Base-by-base conservation (phyloP, 169 alveolate species). In the Eimeria acervulina region DNA sequence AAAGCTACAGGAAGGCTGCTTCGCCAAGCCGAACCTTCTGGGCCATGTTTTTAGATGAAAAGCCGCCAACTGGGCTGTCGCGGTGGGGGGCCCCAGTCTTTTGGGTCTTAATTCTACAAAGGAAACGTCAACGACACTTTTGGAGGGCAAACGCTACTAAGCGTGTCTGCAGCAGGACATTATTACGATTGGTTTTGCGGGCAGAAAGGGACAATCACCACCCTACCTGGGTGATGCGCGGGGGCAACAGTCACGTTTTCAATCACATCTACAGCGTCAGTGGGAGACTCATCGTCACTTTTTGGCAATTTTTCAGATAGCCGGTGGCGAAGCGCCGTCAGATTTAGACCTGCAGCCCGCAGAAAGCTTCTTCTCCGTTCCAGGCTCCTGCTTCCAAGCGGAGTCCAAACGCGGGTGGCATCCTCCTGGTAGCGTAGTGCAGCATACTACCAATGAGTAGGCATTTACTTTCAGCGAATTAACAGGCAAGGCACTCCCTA, bases 11-110 rank as follows among this genome's bases (percentile, higher is more conserved):
- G n/a, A n/a, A n/a, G n/a, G n/a, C n/a, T n/a, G n/a, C n/a, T n/a
- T n/a, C n/a, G 28, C 19, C 42, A 10, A 8, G 33, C 8, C 68
- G 33, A 47, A 80, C 92, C 92, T 47, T 47, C 38, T n/a, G 21
- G 92, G 92, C 92, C 92, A 84, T 52, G 92, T 28, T 40, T 47
- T 84, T 23, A 84, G n/a, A 31, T 84, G 92, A 23, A 84, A 84
- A 2, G 78, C 92, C 17, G 92, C 92, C 52, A 84, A 31, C 51
- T 55, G 92, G 36, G 78, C 92, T 1, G 92, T 7, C 21, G 92
- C 63, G 15, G 51, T 84, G 31, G 76, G 76, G 26, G 92, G 38
- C 13, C 52, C 52, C 42, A 19, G 2, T 13, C 74, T 61, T 84
- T 28, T 84, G 51, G 78, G 33, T 19, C 38, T 52, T 59, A 21